Base-by-base conservation (phyloP, 2,329 filamentous ascomycete genomes). In the Xylaria sp. region DNA sequence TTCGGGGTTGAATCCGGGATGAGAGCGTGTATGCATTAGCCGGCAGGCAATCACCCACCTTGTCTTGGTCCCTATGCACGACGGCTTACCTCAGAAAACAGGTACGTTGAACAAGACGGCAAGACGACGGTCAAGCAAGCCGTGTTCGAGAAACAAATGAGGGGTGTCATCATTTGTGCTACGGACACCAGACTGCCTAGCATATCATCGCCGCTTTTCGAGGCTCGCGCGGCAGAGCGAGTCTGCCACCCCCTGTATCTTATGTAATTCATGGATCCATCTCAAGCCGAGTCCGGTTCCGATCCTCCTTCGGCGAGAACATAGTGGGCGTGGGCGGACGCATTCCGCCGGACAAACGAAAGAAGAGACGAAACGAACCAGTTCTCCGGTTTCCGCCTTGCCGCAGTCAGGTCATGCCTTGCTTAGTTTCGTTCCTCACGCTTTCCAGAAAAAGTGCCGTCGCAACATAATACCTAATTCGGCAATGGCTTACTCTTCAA, bases 381-480 rank as follows among this genome's bases (percentile, higher is more conserved):
- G 36, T 25, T n/a, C 34, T 12, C 48, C 59, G 48, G 46, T 45
- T 55, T 32, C 36, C 28, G 48, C 46, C 25, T 36, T 48, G 8
- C 58, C 20, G 15, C 18, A 36, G 36, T 39, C n/a, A n/a, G n/a
- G n/a, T 28, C 45, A 2, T 43, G 41, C 20, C 10, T 46, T 10
- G 43, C 23, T 23, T 18, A 2, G 43, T 46, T n/a, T 46, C 43
- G 4, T 43, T 23, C 9, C 28, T 18, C 13, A 15, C 13, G 6
- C 13, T 39, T 18, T 18, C 36, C 36, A 39, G 13, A 39, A 57
- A n/a, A 28, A 39, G 12, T 10, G 6, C 9, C 46, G n/a, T 68
- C 66, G 66, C 66, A 68, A 48, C 66, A 68, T 68, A 50, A 25
- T 25, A 18, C 66, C 61, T 58, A 46, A 65, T 46, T 8, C 15